phyloP scores from a whole-genome alignment of 495 filamentous ascomycete genomes.

The Pseudoneurospora amorphoporcata region DNA sequence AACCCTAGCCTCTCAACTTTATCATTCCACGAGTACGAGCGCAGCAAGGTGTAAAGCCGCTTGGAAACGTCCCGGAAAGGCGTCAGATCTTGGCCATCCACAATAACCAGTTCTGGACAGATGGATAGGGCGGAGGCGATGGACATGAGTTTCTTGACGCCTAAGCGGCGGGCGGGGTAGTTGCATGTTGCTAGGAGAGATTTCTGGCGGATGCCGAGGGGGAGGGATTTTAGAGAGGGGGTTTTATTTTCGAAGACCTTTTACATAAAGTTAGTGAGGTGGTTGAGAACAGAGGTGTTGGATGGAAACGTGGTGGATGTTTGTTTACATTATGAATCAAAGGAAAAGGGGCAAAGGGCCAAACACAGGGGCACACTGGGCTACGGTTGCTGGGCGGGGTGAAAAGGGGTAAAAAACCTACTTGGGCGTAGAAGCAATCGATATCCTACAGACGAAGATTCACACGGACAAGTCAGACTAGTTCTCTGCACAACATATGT shows the following conservation, averaged over 20 bases:
- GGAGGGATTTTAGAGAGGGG: conserved; percentile 58
- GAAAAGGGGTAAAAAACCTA: conserved; percentile 20
- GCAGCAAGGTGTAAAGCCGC: conserved; percentile 58
- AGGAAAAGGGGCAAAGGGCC: background rate
- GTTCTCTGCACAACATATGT: background rate
- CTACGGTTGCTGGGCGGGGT: background rate
- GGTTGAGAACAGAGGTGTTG: background rate
- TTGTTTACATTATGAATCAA: background rate
- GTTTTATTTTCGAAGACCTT: conserved; percentile 61
- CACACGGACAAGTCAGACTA: conserved; percentile 4
- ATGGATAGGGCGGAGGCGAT: conserved; percentile 69
- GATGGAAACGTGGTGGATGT: background rate
- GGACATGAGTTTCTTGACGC: conserved; percentile 73
- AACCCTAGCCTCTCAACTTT: conserved; percentile 74
- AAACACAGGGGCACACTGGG: no score
- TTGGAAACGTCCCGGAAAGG: conserved; percentile 81
- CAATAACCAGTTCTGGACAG: conserved; percentile 76
- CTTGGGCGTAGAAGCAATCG: conserved; percentile 90
- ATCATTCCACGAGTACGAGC: conserved; percentile 59
- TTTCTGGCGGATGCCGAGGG: conserved; percentile 59
- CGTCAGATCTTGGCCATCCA: conserved; percentile 79
- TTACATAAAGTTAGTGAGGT: background rate
- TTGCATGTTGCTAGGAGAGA: conserved; percentile 93
- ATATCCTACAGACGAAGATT: conserved; percentile 49
- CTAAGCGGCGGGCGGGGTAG: conserved; percentile 69